Percentiles rank a stretch among this genome's conserved stretches.
phyloP scores from a whole-genome alignment of 805 yeast species.

The Barnettozyma californica region DNA sequence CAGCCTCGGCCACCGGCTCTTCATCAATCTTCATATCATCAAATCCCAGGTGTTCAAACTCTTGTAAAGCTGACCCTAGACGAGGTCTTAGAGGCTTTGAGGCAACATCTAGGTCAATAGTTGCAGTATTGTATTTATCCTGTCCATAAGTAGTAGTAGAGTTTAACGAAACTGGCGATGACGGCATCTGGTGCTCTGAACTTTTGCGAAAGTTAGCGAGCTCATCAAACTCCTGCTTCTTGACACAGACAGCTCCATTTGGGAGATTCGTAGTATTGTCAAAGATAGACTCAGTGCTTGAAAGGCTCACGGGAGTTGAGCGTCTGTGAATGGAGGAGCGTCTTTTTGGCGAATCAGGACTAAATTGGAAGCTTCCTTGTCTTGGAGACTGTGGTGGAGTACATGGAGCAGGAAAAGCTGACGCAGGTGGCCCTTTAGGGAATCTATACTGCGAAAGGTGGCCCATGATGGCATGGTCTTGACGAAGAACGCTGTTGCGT shows the following conservation, averaged over 20 bases:
- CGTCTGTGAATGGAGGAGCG: conserved; percentile 8
- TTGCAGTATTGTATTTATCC: background rate
- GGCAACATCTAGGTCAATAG: conserved; percentile 16
- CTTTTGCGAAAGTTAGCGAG: background rate
- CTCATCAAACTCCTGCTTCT: background rate
- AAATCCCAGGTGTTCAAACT: conserved; percentile 1
- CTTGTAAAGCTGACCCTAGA: background rate
- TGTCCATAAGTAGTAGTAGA: background rate
- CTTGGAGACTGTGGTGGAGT: background rate
- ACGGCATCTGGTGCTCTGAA: background rate
- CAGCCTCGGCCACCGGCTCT: conserved; percentile 3
- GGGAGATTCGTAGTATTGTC: conserved; percentile 1
- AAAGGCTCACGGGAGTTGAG: conserved; percentile 9
- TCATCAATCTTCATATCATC: conserved; percentile 2
- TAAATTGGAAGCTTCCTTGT: background rate
- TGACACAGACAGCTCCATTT: background rate
- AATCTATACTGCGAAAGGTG: conserved; percentile 12
- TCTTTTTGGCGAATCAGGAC: background rate
- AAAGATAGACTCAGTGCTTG: conserved; percentile 15
- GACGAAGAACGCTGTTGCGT: background rate
- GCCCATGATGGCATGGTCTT: conserved; percentile 2
- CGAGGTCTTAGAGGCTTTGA: conserved; percentile 13
- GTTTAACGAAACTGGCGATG: background rate
- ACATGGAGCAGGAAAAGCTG: background rate
- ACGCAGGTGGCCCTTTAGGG: conserved; percentile 4